A percentile compares a stretch with the other conserved stretches of the same genome.
Evolutionary conservation across 257 asterid genomes (phyloP).

Genomic region (Echium plantagineum): DNA sequence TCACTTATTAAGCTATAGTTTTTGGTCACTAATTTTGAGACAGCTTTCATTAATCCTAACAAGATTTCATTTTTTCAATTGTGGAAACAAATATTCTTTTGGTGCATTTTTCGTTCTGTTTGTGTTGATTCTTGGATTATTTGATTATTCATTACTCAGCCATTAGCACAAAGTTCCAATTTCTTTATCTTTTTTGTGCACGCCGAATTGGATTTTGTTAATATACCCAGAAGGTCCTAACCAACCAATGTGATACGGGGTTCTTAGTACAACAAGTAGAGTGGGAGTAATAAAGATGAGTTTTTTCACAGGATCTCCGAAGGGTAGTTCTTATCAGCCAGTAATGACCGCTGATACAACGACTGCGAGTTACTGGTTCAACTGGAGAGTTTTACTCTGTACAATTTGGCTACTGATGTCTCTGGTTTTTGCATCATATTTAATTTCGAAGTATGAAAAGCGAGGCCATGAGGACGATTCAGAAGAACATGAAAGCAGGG

Average conservation of each 20-base stretch:
- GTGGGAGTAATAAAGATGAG: conserved; percentile 31
- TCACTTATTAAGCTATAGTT: too few relatives aligned
- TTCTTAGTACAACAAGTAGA: not conserved
- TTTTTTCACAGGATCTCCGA: conserved; percentile 67
- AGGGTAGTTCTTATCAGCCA: conserved; percentile 61
- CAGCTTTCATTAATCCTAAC: too few relatives aligned
- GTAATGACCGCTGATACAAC: conserved; percentile 67
- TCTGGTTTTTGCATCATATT: conserved; percentile 58
- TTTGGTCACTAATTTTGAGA: too few relatives aligned
- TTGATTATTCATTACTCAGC: not conserved
- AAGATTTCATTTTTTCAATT: too few relatives aligned
- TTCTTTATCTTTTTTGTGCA: too few relatives aligned
- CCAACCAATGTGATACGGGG: too few relatives aligned
- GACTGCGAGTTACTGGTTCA: conserved; percentile 68
- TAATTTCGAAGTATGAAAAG: conserved; percentile 56
- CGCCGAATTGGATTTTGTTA: too few relatives aligned
- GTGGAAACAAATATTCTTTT: too few relatives aligned
- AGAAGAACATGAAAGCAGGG: conserved; percentile 17
- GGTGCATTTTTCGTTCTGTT: too few relatives aligned
- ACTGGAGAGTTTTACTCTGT: conserved; percentile 78
- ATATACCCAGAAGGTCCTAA: too few relatives aligned
- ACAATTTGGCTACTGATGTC: conserved; percentile 56
- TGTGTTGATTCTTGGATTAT: not conserved
- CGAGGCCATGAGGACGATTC: conserved; percentile 13
- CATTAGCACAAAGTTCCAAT: not conserved